Percentiles rank a stretch among this genome's conserved stretches.
These are phyloP conservation scores for Saccharomyces hybrid DNA, from an alignment of 1,139 yeast species.

Conservation along the genomic window DNA sequence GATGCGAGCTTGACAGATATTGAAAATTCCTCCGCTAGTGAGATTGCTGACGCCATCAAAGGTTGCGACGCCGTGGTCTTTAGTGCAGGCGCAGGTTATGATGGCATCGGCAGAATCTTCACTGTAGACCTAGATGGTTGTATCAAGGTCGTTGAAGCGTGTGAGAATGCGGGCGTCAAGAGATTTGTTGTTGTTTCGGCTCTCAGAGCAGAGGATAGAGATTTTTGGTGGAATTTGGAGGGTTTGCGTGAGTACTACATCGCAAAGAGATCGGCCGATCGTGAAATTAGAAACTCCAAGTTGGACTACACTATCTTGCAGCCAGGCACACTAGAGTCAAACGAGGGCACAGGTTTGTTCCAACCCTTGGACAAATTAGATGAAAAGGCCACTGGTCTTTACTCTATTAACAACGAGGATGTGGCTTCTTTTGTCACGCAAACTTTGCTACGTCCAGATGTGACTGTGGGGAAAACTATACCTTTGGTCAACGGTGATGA, in stretches of 20 bases:
- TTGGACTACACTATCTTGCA: slow-evolving; percentile 48
- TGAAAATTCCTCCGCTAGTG: slow-evolving; percentile 33
- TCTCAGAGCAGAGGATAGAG: slow-evolving; percentile 44
- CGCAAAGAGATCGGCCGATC: slow-evolving; percentile 51
- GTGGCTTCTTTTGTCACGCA: slow-evolving; percentile 24
- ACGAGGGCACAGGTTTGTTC: slow-evolving; percentile 37
- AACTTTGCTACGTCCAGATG: slow-evolving; percentile 23
- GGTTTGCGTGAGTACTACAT: slow-evolving; percentile 38
- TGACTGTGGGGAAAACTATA: slow-evolving; percentile 30
- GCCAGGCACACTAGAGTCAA: slow-evolving; percentile 42
- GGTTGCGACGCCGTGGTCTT: slow-evolving; percentile 55
- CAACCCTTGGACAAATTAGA: slow-evolving; percentile 12
- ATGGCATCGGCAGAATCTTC: slow-evolving; percentile 40
- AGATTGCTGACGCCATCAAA: slow-evolving; percentile 36
- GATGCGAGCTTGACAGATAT: slow-evolving; percentile 38
- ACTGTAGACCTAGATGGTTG: slow-evolving; percentile 60
- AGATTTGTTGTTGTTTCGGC: slow-evolving; percentile 54
- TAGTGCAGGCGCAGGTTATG: slow-evolving; percentile 60
- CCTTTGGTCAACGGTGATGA: slow-evolving; percentile 32
- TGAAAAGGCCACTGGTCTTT: slow-evolving; percentile 8
- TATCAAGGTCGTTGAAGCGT: slow-evolving; percentile 51
- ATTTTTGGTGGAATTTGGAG: slow-evolving; percentile 34
- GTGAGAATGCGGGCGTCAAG: slow-evolving; percentile 38
- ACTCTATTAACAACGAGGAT: slow-evolving; percentile 24
- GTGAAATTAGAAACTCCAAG: slow-evolving; percentile 35